Evolutionary conservation across 345 rosid species (phyloP), one percentile per base, ranked within the genome.

Genomic region (Geranium brycei): DNA sequence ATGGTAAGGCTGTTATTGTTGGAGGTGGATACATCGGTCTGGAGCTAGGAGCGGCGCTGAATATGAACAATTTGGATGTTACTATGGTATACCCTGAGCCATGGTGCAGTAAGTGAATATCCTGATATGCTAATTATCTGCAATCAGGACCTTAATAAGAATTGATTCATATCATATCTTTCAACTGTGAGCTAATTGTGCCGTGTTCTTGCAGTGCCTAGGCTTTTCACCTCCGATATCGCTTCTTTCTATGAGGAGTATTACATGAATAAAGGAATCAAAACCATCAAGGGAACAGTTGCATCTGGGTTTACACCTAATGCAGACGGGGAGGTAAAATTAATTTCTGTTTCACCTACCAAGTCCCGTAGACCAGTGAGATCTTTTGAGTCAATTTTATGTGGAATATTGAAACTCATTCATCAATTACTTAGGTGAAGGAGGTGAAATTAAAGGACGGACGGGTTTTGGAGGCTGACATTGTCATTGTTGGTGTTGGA

Each of bases 1-100:
- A 81, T 12, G 99, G 97, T 15, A 93, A 87, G 78, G 96, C 87
- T 67, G 95, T 93, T 12, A 76, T 93, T 70, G 95, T 93, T 67
- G 99, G 99, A 14, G 99, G 99, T 71, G 99, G 99, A 51, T 90
- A 93, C 79, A 90, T 93, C 62, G 99, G 99, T 65, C 97, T 90
- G 67, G 99, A 93, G 79, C 90, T 90, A 63, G 80, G 95, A 70
- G 97, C 97, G 61, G 96, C 79, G 12, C 55, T 88, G 73, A 86
- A 51, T 70, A 71, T 86, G 60, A 90, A 93, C 79, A 76, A 85
- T 64, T 23, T 86, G 38, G 96, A 93, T 66, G 99, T 90, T 72
- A 86, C 75, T 61, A 93, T 93, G 99, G 97, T 93, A 71, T 93
- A 79, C 72, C 99, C 99, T 10, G 97, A 88, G 74, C 97, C 97